Evolutionary conservation across 495 filamentous ascomycete species (phyloP), one percentile per base, ranked within the genome.

Genomic region (Penicillium maclennaniae): DNA sequence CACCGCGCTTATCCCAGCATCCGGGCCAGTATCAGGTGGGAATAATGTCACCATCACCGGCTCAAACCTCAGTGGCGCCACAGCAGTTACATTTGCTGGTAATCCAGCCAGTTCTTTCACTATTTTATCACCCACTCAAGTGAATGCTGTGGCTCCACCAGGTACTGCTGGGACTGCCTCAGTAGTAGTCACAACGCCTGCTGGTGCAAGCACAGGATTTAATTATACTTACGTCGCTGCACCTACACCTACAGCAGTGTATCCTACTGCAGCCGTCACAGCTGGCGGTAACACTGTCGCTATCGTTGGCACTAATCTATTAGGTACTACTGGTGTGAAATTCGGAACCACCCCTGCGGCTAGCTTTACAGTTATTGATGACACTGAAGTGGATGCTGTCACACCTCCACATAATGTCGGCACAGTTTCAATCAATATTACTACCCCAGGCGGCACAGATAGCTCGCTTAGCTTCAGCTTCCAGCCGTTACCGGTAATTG

Each of bases 391-490:
- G 0, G 41, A 41, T 7, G 48, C 20, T 20, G 27, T 31, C 1
- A 21, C 48, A 9, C 48, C 48, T 1, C 2, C n/a, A 3, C 48
- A 51, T n/a, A 10, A 16, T 21, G 20, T 43, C 19, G 38, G 48
- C 14, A 43, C 39, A 43, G 48, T 51, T 20, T 39, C 38, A 20
- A 7, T 51, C 38, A 43, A 27, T 21, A 51, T 51, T 25, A 51
- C 48, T n/a, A 42, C 48, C 17, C 38, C 48, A 2, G 48, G 48
- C 16, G 48, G 48, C 21, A 51, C 17, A 4, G 17, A 43, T 43
- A 51, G 40, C 48, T 43, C 48, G 17, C 40, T 51, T 34, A 43
- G 23, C 12, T 51, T 43, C 39, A 43, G 39, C 5, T 51, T 43
- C 40, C 48, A 51, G 20, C 16, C 38, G 10, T 12, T 23, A 2